Evolutionary conservation across 225 moss, liverwort and hornwort species (phyloP).

Genomic region (Takakia lepidozioides): DNA sequence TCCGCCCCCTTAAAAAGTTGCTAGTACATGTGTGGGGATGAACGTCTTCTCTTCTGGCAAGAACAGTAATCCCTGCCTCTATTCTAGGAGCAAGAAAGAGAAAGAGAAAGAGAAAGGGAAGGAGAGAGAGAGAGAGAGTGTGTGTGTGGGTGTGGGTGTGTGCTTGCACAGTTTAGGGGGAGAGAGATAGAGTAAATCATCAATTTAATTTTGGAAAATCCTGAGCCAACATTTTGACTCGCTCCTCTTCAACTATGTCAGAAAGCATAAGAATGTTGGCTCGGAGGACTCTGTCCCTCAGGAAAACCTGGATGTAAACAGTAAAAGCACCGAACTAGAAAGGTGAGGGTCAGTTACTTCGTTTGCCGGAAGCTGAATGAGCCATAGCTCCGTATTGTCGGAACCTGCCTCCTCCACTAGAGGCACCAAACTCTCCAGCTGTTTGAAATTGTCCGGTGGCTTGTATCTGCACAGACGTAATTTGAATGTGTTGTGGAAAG

Average conservation of each 20-base stretch:
- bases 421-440: conserved; percentile 13
- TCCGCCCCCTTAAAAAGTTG: neutral
- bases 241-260: too few species aligned
- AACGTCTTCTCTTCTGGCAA: too few species aligned
- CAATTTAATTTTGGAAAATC: too few species aligned
- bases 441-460: conserved; percentile 24
- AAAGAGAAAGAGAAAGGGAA: too few species aligned
- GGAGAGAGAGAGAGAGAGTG: too few species aligned
- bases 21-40: too few species aligned
- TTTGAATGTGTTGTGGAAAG: too few species aligned
- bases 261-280: too few species aligned
- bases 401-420: conserved; percentile 38
- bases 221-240: too few species aligned
- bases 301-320: neutral
- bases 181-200: neutral
- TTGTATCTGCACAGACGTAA: conserved; percentile 26
- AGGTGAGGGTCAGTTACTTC: conserved; percentile 18
- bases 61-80: too few species aligned
- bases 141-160: neutral
- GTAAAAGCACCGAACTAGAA: neutral
- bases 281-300: too few species aligned
- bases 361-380: conserved; percentile 40
- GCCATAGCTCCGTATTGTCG: conserved; percentile 39
- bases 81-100: too few species aligned
- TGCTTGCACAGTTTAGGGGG: neutral